A percentile compares a stretch with the other conserved stretches of the same genome.
Evolutionary conservation across 306 rosid genomes (phyloP).

Genomic region (Trichosanthes truncata): DNA sequence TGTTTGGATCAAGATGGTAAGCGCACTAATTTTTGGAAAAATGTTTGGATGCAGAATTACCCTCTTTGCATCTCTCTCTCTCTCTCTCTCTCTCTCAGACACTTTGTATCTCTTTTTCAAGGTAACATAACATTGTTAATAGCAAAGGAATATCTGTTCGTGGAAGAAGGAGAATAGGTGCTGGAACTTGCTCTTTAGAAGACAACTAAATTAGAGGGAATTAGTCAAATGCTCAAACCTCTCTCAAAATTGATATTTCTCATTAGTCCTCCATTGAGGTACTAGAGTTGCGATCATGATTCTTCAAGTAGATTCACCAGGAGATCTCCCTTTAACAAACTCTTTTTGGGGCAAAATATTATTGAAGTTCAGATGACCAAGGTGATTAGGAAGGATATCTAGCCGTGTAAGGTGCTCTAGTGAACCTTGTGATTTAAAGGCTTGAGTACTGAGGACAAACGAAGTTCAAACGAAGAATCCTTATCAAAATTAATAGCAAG

Average conservation of each 20-base stretch:
- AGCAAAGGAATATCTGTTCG: not conserved
- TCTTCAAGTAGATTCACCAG: not conserved
- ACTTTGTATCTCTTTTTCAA: not conserved
- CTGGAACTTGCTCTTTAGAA: not conserved
- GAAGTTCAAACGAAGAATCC: not conserved
- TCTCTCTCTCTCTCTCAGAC: not conserved
- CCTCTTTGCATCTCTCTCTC: not conserved
- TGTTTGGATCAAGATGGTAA: not conserved
- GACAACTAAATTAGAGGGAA: not conserved
- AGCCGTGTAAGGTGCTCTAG: not conserved
- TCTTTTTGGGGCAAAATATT: not conserved
- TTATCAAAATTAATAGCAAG: not conserved
- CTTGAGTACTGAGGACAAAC: not conserved
- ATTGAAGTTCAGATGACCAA: not conserved
- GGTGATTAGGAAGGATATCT: not conserved
- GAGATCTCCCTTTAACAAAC: not conserved
- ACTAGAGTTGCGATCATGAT: not conserved
- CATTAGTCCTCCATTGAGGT: not conserved
- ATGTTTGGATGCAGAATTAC: not conserved
- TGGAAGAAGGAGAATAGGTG: not conserved
- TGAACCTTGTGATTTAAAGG: not conserved
- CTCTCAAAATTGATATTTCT: not conserved
- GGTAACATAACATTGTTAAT: not conserved
- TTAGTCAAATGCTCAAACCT: not conserved
- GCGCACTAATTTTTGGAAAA: too few species aligned